Percentiles rank a stretch among this genome's conserved stretches.
phyloP scores from a whole-genome alignment of 768 basidiomycete genomes.

The Hericium coralloides region DNA sequence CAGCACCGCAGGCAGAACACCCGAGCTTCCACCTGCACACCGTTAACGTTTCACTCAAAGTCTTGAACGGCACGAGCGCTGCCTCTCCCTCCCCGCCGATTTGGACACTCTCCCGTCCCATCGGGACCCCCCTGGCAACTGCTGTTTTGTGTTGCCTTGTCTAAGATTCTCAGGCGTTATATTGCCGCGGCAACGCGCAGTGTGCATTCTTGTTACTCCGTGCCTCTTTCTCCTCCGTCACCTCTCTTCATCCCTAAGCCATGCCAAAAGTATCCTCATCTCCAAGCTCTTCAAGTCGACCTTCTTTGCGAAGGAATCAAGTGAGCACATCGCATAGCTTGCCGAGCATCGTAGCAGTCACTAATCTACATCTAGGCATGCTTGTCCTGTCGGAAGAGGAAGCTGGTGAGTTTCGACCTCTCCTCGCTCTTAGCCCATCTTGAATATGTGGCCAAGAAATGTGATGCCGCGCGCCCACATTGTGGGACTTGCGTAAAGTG shows the following conservation, averaged over 20 bases:
- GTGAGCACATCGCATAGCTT: conserved; percentile 22
- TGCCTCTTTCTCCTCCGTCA: conserved; percentile 4
- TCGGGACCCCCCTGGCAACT: background rate
- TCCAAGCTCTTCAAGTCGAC: conserved; percentile 35
- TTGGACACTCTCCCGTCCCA: background rate
- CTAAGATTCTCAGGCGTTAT: background rate
- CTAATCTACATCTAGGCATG: conserved; percentile 44
- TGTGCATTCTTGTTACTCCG: conserved; percentile 4
- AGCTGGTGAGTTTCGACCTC: conserved; percentile 46
- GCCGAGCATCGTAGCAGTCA: background rate
- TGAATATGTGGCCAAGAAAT: conserved; percentile 47
- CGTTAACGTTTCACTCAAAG: no score
- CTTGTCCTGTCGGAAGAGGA: conserved; percentile 74
- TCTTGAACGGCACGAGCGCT: no score
- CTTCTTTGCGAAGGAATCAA: conserved; percentile 75
- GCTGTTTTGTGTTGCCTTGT: background rate
- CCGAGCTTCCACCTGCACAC: no score
- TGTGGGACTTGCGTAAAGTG: conserved; percentile 81
- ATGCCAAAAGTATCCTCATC: conserved; percentile 63
- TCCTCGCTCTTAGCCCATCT: background rate
- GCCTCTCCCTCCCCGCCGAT: no score
- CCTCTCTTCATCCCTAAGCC: background rate
- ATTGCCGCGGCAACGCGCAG: background rate
- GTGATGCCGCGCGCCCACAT: conserved; percentile 79
- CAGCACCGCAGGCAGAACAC: no score